Conservation (phyloP, 805 yeast genomes). For the Candida corydali region DNA sequence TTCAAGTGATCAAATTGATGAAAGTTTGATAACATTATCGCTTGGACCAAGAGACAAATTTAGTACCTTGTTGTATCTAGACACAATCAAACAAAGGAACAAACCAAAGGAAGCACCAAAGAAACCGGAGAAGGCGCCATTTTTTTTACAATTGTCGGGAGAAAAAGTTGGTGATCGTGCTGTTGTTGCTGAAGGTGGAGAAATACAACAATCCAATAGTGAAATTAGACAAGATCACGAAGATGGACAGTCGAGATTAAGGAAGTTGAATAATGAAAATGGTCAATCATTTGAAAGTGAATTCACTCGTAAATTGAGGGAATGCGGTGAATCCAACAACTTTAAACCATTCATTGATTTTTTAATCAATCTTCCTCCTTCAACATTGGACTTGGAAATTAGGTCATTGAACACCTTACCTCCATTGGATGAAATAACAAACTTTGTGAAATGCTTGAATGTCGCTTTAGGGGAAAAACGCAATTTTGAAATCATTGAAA, state of each 20-base stretch:
- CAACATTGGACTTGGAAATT: constrained; percentile 80
- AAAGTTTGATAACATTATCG: constrained; percentile 67
- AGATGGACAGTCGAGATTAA: constrained; percentile 29
- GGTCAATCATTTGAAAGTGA: constrained; percentile 61
- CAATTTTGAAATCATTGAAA: constrained; percentile 77
- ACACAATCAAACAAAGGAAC: constrained; percentile 78
- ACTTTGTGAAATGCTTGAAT: constrained; percentile 65
- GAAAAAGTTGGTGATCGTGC: constrained; percentile 72
- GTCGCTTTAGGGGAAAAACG: constrained; percentile 51
- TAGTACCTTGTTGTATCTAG: constrained; percentile 74
- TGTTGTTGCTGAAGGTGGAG: constrained; percentile 35
- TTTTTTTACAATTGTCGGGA: constrained; percentile 70
- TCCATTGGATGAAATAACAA: constrained; percentile 62
- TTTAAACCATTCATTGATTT: constrained; percentile 49
- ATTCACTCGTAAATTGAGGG: constrained; percentile 64
- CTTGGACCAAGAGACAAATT: constrained; percentile 74
- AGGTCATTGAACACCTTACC: constrained; percentile 66
- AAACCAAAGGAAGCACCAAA: constrained; percentile 88
- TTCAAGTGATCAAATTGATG: constrained; percentile 59
- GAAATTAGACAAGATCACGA: constrained; percentile 11
- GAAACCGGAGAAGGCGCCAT: constrained; percentile 74
- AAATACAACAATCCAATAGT: constrained; percentile 1
- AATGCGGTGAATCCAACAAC: constrained; percentile 38
- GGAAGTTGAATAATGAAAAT: constrained; percentile 26
- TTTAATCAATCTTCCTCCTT: constrained; percentile 63